phyloP scores from a whole-genome alignment of 1,139 yeast genomes.

The Magnusiomyces ingens region DNA sequence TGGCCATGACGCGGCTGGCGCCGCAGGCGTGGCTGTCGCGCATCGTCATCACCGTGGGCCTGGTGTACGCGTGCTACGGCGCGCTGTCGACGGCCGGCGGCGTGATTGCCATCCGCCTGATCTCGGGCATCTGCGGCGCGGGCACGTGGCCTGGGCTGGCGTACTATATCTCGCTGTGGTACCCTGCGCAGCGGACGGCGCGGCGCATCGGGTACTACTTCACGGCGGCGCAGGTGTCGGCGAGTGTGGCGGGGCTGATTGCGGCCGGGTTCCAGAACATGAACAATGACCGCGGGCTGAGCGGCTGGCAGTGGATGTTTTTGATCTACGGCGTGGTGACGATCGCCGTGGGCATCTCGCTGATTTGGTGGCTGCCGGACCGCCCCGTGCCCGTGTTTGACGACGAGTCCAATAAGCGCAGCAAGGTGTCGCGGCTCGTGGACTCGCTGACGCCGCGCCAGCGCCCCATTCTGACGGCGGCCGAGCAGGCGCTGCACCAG shows the following conservation, averaged over 20 bases:
- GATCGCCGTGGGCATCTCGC: conserved; percentile 53
- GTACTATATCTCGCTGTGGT: conserved; percentile 78
- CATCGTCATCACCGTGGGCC: conserved; percentile 68
- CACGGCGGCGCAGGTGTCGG: conserved; percentile 85
- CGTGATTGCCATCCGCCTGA: conserved; percentile 61
- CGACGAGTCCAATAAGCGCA: neutral
- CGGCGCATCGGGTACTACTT: conserved; percentile 81
- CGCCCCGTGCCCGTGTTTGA: conserved; percentile 37
- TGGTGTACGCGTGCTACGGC: conserved; percentile 67
- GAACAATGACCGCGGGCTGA: conserved; percentile 60
- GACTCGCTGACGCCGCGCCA: conserved; percentile 35
- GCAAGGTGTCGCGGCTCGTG: conserved; percentile 15
- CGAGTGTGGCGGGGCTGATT: conserved; percentile 79
- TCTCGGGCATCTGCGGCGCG: conserved; percentile 77
- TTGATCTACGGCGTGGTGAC: conserved; percentile 70
- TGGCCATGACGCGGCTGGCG: conserved; percentile 72
- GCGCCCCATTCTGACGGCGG: conserved; percentile 42
- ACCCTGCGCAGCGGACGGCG: conserved; percentile 72
- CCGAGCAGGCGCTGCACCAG: conserved; percentile 53
- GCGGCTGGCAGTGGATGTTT: conserved; percentile 90
- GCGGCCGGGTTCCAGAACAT: conserved; percentile 83
- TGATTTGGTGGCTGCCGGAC: conserved; percentile 85
- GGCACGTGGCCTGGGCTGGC: conserved; percentile 96
- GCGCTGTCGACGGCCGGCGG: conserved; percentile 52
- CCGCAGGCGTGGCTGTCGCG: conserved; percentile 84